These are phyloP conservation scores for Rhodotorula toruloides DNA, from an alignment of 768 basidiomycete genomes.

Conservation along the genomic window DNA sequence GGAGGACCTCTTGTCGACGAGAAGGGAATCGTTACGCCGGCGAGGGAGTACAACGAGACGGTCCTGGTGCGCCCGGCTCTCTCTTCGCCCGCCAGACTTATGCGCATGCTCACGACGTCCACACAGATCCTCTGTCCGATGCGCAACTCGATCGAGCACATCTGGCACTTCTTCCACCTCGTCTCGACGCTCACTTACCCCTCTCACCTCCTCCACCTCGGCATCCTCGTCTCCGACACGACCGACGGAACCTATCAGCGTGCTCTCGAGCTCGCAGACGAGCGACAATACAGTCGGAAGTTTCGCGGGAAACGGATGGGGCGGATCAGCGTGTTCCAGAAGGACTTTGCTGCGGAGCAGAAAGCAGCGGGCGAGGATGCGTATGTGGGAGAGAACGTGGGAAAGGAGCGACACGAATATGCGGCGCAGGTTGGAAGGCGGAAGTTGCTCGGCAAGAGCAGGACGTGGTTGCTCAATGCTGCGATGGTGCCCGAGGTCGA, in stretches of 20 bases:
- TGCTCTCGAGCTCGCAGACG: slow-evolving; percentile 29
- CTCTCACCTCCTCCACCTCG: slow-evolving; percentile 22
- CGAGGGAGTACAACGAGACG: background rate
- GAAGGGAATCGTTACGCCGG: background rate
- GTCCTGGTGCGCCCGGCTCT: background rate
- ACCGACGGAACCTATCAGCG: slow-evolving; percentile 16
- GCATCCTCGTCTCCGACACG: slow-evolving; percentile 28
- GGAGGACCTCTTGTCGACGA: background rate
- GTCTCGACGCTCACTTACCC: slow-evolving; percentile 22
- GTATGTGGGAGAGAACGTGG: slow-evolving; percentile 6
- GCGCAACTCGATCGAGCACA: slow-evolving; percentile 33
- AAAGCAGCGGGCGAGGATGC: background rate
- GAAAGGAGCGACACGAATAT: slow-evolving; percentile 8
- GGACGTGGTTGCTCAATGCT: slow-evolving; percentile 14
- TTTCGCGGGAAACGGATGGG: background rate
- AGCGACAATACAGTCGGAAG: slow-evolving; percentile 13
- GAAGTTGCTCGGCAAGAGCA: slow-evolving; percentile 12
- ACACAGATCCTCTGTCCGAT: slow-evolving; percentile 26
- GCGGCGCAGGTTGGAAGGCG: slow-evolving; percentile 6
- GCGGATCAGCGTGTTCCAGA: slow-evolving; percentile 7
- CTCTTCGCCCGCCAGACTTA: background rate
- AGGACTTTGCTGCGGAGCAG: slow-evolving; percentile 11
- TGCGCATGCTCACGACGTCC: too few relatives aligned
- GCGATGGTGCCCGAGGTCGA: slow-evolving; percentile 29
- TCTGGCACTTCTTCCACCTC: slow-evolving; percentile 35